phyloP scores from a whole-genome alignment of 208 protist species.

The Trypanosoma lewisi region DNA sequence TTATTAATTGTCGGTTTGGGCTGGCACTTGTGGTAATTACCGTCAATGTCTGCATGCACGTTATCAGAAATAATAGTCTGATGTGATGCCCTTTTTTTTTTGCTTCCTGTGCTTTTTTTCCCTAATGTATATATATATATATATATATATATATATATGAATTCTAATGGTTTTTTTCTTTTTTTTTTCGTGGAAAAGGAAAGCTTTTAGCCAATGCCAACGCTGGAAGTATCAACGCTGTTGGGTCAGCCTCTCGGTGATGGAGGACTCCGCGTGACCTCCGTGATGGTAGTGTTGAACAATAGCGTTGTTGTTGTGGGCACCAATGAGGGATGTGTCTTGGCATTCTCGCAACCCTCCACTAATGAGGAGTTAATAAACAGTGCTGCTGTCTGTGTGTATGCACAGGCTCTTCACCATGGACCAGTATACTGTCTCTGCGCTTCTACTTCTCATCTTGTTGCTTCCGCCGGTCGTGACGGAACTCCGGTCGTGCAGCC shows the following conservation, averaged over 20 bases:
- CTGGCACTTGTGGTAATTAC: too few species aligned
- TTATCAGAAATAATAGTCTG: neutral
- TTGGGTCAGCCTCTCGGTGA: constrained; percentile 21
- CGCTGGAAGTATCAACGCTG: constrained; percentile 9
- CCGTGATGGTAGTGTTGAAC: constrained; percentile 11
- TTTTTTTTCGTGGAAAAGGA: neutral
- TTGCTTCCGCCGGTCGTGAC: constrained; percentile 73
- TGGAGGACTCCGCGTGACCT: constrained; percentile 23
- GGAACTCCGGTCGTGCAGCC: constrained; percentile 50
- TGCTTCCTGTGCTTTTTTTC: neutral
- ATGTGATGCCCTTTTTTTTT: neutral
- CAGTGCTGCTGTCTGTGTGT: constrained; percentile 25
- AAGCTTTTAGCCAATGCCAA: constrained; percentile 10
- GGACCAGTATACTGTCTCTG: constrained; percentile 58
- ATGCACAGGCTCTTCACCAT: constrained; percentile 41
- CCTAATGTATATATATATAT: constrained; percentile 4
- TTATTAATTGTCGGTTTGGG: too few species aligned
- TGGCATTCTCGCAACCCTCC: constrained; percentile 18
- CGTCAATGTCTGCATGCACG: too few species aligned
- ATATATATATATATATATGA: constrained; percentile 7
- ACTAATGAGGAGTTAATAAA: constrained; percentile 6
- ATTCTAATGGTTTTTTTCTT: neutral
- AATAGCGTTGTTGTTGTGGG: constrained; percentile 24
- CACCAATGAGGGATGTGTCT: constrained; percentile 31
- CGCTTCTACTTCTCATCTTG: constrained; percentile 38